These are phyloP conservation scores for Zygoascus hellenicus DNA, from an alignment of 1,139 yeast species.

Conservation along the genomic window DNA sequence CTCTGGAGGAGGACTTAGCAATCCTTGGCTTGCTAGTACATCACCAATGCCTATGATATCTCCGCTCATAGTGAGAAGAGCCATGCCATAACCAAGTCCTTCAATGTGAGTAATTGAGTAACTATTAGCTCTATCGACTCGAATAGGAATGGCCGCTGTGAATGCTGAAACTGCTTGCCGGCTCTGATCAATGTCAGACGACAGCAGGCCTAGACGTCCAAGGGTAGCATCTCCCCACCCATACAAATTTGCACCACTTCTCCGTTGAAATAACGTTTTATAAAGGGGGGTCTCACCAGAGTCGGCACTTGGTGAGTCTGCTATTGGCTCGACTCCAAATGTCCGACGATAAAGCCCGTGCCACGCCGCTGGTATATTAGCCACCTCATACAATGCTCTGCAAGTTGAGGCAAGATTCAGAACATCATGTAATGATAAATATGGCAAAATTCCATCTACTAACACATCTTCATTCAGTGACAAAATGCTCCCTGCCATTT, in stretches of 20 bases:
- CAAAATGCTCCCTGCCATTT: not conserved
- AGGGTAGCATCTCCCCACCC: slow-evolving; percentile 59
- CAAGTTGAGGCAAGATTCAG: slow-evolving; percentile 21
- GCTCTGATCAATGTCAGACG: slow-evolving; percentile 14
- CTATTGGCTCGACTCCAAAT: slow-evolving; percentile 15
- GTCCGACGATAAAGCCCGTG: slow-evolving; percentile 26
- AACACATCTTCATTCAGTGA: slow-evolving; percentile 28
- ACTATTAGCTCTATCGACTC: slow-evolving; percentile 33
- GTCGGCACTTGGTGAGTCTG: not conserved
- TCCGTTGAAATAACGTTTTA: slow-evolving; percentile 40
- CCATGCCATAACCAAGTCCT: slow-evolving; percentile 67
- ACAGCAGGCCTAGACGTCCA: slow-evolving; percentile 52
- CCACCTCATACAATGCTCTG: slow-evolving; percentile 17
- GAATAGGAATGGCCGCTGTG: slow-evolving; percentile 14
- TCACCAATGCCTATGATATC: slow-evolving; percentile 26
- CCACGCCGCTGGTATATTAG: slow-evolving; percentile 28
- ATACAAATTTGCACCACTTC: slow-evolving; percentile 43
- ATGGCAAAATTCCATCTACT: slow-evolving; percentile 28
- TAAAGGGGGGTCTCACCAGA: slow-evolving; percentile 18
- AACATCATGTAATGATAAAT: slow-evolving; percentile 23
- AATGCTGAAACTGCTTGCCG: slow-evolving; percentile 25
- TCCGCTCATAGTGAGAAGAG: slow-evolving; percentile 38
- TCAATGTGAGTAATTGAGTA: slow-evolving; percentile 48
- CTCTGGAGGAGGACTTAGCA: no score
- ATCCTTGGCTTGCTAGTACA: slow-evolving; percentile 5